Conservation (phyloP, 352 stramenopile genomes). For the Globisporangium spinosum region DNA sequence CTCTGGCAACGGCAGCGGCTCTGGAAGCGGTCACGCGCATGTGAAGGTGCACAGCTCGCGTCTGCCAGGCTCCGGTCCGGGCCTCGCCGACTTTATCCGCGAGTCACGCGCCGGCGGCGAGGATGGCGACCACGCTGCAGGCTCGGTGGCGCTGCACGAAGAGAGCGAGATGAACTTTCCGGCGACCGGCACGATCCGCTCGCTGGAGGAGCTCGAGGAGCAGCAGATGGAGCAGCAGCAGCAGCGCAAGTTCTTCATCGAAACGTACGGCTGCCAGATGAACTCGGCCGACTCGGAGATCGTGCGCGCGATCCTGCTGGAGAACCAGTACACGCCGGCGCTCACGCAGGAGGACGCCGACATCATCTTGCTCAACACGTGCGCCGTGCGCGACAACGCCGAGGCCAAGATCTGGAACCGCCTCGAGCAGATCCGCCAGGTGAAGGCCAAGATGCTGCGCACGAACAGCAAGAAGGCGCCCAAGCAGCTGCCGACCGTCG, state of each 20-base stretch:
- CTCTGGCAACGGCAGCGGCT: conserved; percentile 21
- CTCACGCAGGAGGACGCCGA: conserved; percentile 77
- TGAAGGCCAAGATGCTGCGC: conserved; percentile 63
- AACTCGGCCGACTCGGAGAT: conserved; percentile 99
- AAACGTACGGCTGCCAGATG: conserved; percentile 99
- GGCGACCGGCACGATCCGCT: conserved; percentile 31
- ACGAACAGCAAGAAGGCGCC: conserved; percentile 52
- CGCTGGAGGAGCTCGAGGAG: conserved; percentile 55
- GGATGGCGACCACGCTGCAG: conserved; percentile 25
- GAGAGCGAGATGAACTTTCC: conserved; percentile 82
- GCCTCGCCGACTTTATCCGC: conserved; percentile 72
- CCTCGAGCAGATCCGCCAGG: conserved; percentile 71
- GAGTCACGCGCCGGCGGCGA: conserved; percentile 26
- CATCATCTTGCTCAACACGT: conserved; percentile 98
- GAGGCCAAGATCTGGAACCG: conserved; percentile 93
- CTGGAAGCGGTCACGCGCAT: conserved; percentile 16
- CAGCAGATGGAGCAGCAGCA: conserved; percentile 2
- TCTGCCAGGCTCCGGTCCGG: conserved; percentile 40
- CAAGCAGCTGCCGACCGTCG: conserved; percentile 78
- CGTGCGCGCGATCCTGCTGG: conserved; percentile 92
- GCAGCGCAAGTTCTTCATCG: conserved; percentile 71
- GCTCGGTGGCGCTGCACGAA: conserved; percentile 25
- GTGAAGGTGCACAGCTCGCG: conserved; percentile 40
- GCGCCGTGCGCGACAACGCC: conserved; percentile 98
- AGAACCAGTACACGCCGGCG: conserved; percentile 59